Evolutionary conservation across 192 early-diverging fungal species (phyloP).

Genomic region (Coemansia sp.): DNA sequence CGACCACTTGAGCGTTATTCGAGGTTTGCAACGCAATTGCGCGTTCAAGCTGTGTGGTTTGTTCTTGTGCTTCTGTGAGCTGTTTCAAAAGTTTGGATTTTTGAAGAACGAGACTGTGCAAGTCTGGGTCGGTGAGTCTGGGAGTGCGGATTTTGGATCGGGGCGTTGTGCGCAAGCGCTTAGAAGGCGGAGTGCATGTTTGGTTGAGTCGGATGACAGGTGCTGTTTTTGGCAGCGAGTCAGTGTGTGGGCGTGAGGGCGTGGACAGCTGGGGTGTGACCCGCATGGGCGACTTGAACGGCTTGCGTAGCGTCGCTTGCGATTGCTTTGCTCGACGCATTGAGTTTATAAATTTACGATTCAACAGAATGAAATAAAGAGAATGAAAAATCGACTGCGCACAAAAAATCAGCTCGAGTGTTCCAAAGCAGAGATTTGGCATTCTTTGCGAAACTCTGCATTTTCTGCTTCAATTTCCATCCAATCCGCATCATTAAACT

Average conservation of each 20-base stretch:
- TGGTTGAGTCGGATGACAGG: not conserved
- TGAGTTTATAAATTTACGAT: not conserved
- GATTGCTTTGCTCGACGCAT: conserved; percentile 24
- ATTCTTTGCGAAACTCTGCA: conserved; percentile 30
- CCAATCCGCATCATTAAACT: conserved; percentile 51
- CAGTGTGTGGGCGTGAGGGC: conserved; percentile 3
- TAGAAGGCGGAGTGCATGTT: not conserved
- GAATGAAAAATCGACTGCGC: conserved; percentile 1
- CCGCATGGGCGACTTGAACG: conserved; percentile 48
- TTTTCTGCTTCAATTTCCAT: conserved; percentile 41
- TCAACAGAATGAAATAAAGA: conserved; percentile 8
- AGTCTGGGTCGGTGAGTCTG: too few relatives aligned
- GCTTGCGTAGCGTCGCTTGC: conserved; percentile 27
- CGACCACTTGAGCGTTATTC: conserved; percentile 24
- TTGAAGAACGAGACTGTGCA: too few relatives aligned
- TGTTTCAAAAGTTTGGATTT: not conserved
- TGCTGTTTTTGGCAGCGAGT: not conserved
- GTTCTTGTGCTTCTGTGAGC: conserved; percentile 17
- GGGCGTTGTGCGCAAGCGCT: not conserved
- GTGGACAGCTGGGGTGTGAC: conserved; percentile 1
- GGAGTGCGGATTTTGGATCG: not conserved
- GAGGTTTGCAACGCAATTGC: conserved; percentile 20
- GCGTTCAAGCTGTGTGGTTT: conserved; percentile 30
- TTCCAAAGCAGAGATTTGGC: not conserved
- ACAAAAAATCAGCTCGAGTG: conserved; percentile 1